These are phyloP conservation scores for Rutstroemia sp. DNA, from an alignment of 2,329 filamentous ascomycete genomes.

Conservation along the genomic window DNA sequence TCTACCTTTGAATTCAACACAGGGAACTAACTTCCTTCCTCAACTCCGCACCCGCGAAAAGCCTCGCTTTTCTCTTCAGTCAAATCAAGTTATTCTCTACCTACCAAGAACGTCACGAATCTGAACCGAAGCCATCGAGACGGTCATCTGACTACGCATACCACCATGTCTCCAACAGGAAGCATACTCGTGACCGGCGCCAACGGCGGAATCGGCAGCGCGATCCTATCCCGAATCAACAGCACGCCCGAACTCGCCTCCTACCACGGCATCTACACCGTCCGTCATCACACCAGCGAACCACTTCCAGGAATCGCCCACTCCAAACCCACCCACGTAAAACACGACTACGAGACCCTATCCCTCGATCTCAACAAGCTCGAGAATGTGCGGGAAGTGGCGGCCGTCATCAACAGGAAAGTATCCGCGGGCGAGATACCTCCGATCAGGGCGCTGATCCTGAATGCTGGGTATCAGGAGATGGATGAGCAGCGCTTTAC, in stretches of 20 bases:
- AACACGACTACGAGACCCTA: not conserved
- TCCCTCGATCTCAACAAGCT: not conserved
- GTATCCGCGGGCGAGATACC: slow-evolving; percentile 15
- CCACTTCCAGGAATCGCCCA: not conserved
- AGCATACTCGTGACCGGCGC: not conserved
- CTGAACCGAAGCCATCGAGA: no score
- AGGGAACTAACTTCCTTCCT: no score
- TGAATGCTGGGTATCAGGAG: slow-evolving; percentile 8
- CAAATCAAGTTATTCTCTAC: no score
- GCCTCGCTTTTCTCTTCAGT: no score
- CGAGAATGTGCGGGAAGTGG: slow-evolving; percentile 10
- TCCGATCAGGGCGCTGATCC: slow-evolving; percentile 15
- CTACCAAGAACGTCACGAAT: no score
- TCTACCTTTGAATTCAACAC: no score
- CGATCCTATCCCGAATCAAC: not conserved
- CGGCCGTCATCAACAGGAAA: slow-evolving; percentile 15
- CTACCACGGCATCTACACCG: not conserved
- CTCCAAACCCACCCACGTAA: not conserved
- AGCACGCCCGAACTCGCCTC: not conserved
- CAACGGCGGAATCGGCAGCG: not conserved
- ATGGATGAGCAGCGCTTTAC: slow-evolving; percentile 24
- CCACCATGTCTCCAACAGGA: no score
- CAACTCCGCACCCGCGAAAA: no score
- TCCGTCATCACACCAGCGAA: not conserved
- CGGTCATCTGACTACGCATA: no score